These are phyloP conservation scores for Dittrichia graveolens DNA, from an alignment of 129 eudicot species.

Conservation along the genomic window DNA sequence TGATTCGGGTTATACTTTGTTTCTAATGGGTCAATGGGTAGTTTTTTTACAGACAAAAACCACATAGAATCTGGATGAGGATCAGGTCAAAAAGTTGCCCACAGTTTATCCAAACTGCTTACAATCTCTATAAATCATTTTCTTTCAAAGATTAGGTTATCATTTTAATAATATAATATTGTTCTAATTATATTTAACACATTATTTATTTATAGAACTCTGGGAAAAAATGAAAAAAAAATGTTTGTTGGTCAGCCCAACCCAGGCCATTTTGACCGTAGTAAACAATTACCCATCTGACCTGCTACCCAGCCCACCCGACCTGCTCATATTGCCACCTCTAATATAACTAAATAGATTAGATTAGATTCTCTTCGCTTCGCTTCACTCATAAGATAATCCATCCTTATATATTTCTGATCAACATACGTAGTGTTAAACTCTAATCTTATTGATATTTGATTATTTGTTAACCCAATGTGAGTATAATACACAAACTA, in stretches of 20 bases:
- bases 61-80: background rate
- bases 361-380: background rate
- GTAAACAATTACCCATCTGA: background rate
- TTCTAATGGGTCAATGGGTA: background rate
- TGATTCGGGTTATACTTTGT: background rate
- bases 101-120: background rate
- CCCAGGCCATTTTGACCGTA: background rate
- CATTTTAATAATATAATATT: background rate
- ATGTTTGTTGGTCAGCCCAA: background rate
- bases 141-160: background rate
- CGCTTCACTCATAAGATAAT: background rate
- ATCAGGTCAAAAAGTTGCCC: background rate
- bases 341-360: background rate
- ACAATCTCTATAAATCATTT: background rate
- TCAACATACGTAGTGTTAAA: conserved; percentile 10
- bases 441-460: conserved; percentile 3
- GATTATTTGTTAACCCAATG: background rate
- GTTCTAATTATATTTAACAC: background rate
- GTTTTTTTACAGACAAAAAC: background rate
- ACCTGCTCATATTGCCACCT: background rate
- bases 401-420: background rate
- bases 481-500: background rate
- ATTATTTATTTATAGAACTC: background rate
- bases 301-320: background rate
- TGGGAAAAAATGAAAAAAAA: background rate